Evolutionary conservation across 805 yeast genomes (phyloP), one percentile per base, ranked within the genome.

Genomic region (Blastobotrys americana): DNA sequence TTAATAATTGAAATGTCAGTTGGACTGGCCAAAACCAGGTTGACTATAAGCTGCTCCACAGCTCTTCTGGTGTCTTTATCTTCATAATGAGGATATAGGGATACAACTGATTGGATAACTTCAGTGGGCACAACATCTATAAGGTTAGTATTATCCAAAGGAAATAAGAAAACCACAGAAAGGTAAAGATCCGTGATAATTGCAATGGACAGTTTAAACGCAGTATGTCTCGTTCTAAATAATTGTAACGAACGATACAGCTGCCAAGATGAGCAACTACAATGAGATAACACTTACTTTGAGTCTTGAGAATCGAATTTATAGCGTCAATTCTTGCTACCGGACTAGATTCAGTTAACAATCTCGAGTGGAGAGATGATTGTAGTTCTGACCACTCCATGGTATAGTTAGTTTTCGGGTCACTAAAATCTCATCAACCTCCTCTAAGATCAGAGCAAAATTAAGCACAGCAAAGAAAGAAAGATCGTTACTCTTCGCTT

Each of bases 41-140:
- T 53, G 6, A 60, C 58, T 42, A 80, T 69, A 2, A 72, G 64
- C 10, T 58, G 50, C 23, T 64, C 49, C 3, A 76, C 73, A 38
- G 66, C 61, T 35, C 58, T 57, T 43, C 80, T 67, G 13, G 82
- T 76, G 39, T 58, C 61, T 8, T 63, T 50, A 55, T 80, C 84
- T 50, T 68, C 73, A 49, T 77, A 78, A 53, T 68, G 68, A 39
- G 64, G 61, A 59, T 67, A 78, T 2, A 81, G 72, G 39, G 67
- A 67, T 49, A 80, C 63, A 39, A 79, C 58, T 13, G 52, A 31
- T 6, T 57, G 35, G 4, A 42, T 18, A 34, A 20, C 45, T 5
- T 35, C 39, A 22, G 25, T 6, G n/a, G 23, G 44, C 17, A n/a
- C 16, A 9, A 19, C 19, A 9, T 10, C 34, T 5, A 39, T n/a